Percentiles rank a stretch among this genome's conserved stretches.
Evolutionary conservation across 2,329 filamentous ascomycete genomes (phyloP).

Genomic region (Lachnellula arida): DNA sequence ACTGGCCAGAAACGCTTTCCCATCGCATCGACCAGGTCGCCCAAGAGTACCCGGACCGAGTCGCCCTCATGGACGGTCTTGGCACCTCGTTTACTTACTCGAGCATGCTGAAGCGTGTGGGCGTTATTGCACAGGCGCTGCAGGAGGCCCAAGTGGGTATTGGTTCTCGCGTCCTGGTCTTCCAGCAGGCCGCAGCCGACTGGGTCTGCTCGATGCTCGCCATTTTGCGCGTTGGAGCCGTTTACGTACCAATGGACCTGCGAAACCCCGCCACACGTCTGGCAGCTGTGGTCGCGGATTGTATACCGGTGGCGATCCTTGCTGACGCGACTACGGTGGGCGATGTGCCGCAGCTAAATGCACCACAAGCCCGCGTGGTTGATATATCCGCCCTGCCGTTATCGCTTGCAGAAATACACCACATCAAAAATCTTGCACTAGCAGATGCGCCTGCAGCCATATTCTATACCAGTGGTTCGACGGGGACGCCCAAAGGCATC

Average conservation of each 20-base stretch:
- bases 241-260: slow-evolving; percentile 40
- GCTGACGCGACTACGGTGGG: slow-evolving; percentile 14
- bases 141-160: slow-evolving; percentile 5
- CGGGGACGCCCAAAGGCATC: slow-evolving; percentile 40
- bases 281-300: slow-evolving; percentile 25
- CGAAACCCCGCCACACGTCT: slow-evolving; percentile 31
- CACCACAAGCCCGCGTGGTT: slow-evolving; percentile 6
- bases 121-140: slow-evolving; percentile 33
- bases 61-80: slow-evolving; percentile 6
- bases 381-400: too few relatives aligned
- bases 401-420: too few relatives aligned
- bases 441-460: neutral
- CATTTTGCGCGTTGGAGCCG: slow-evolving; percentile 35
- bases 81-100: slow-evolving; percentile 32
- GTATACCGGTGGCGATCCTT: slow-evolving; percentile 28
- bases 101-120: slow-evolving; percentile 29
- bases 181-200: slow-evolving; percentile 35
- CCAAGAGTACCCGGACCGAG: too few relatives aligned
- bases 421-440: too few relatives aligned
- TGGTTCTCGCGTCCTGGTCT: slow-evolving; percentile 35
- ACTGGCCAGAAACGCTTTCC: too few relatives aligned
- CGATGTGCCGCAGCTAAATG: neutral
- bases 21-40: too few relatives aligned
- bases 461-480: slow-evolving; percentile 22
- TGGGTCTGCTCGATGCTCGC: slow-evolving; percentile 38